Conservation (phyloP, 73 alveolate species). For the Paramecium primaurelia region DNA sequence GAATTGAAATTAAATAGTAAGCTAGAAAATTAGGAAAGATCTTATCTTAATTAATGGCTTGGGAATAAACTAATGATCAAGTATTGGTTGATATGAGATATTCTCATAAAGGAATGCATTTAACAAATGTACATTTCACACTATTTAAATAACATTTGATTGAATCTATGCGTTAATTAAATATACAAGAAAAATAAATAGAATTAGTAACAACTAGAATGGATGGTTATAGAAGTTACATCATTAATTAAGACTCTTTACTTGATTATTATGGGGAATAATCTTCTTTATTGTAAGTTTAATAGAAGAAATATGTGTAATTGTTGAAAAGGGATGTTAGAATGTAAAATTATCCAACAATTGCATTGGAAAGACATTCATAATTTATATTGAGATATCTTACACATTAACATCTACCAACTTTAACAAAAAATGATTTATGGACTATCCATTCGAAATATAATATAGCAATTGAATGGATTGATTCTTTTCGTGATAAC, state of each 20-base stretch:
- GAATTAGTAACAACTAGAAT: constrained; percentile 10
- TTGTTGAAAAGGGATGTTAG: not conserved
- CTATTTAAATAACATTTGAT: not conserved
- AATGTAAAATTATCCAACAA: not conserved
- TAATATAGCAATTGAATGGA: not conserved
- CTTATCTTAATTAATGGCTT: not conserved
- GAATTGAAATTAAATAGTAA: not conserved
- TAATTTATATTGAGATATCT: not conserved
- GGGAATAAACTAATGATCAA: not conserved
- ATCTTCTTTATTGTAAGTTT: not conserved
- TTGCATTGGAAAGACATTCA: not conserved
- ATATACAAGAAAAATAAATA: constrained; percentile 15
- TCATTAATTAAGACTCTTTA: not conserved
- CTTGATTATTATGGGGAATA: not conserved
- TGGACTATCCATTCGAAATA: not conserved
- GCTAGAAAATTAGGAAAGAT: constrained; percentile 8
- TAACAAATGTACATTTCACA: constrained; percentile 28
- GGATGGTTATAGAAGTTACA: constrained; percentile 48
- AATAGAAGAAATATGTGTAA: not conserved
- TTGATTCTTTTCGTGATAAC: constrained; percentile 19
- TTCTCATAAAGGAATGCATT: constrained; percentile 16
- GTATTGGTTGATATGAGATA: not conserved
- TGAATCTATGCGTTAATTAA: constrained; percentile 3
- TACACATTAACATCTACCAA: not conserved
- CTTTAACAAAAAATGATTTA: not conserved